Evolutionary conservation across 2,329 filamentous ascomycete species (phyloP), one percentile per base, ranked within the genome.

Genomic region (Colletotrichum abscissum): DNA sequence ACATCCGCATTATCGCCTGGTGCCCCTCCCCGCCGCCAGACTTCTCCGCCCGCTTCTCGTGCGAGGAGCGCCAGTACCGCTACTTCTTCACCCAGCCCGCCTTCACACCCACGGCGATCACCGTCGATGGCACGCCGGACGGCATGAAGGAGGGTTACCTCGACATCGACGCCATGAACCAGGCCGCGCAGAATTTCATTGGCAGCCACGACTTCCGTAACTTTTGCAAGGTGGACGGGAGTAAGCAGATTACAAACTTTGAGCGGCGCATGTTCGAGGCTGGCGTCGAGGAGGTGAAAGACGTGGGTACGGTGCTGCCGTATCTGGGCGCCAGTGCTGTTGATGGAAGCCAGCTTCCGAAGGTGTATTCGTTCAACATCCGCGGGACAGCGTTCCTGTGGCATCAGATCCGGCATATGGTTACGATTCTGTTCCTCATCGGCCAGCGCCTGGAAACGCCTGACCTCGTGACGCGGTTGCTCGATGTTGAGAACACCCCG

Each of bases 1-100:
- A 98, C 80, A 98, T 99, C 78, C 91, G 95, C 74, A 87, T 98
- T 72, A 88, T 98, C 46, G 97, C 97, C 3, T 99, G 97, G 97
- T 98, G 95, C 80, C 95, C 96, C 0, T 87, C 90, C 35, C 94
- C 93, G 19, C 94, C 95, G 0, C 84, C 89, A 9, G 90, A 90
- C 74, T 99, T 99, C 82, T 95, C 94, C 42, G 97, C 97, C 5
- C 92, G 97, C 54, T 98, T 98, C 87, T 95, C 94, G 67, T 99
- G 97, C 83, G 91, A 93, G 74, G 95, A 98, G 83, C 90, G 97
- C 38, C 92, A 94, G 76, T 99, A 99, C 85, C 92, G 94, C 71
- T 99, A 99, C 84, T 98, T 98, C 86, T 99, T 99, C 86, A 98
- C 97, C 0, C 95, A 98, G 80, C 97, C 97, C 0, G 94, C 93